A percentile compares a stretch with the other conserved stretches of the same genome.
Conservation (phyloP, 306 rosid genomes). For the Cyclanthera cordifolia region DNA sequence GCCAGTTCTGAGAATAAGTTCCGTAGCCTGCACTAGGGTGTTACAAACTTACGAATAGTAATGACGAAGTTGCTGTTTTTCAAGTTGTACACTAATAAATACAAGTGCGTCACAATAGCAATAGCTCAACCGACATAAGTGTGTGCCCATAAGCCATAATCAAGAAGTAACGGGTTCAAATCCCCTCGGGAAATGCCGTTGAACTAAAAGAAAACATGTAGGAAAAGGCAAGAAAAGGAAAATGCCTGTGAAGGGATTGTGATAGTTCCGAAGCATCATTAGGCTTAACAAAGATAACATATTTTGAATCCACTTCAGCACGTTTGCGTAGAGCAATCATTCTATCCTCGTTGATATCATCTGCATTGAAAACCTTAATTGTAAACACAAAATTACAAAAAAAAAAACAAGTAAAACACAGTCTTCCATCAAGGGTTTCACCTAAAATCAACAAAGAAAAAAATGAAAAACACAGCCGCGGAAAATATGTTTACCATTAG, state of each 20-base stretch:
- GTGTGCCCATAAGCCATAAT: too few relatives aligned
- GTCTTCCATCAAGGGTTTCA: too few relatives aligned
- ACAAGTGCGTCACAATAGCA: too few relatives aligned
- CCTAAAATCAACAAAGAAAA: too few relatives aligned
- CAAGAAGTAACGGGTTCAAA: too few relatives aligned
- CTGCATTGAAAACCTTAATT: conserved; percentile 28
- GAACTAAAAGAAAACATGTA: too few relatives aligned
- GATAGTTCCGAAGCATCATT: conserved; percentile 42
- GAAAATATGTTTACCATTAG: conserved; percentile 27
- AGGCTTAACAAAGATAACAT: conserved; percentile 40
- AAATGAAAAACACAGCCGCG: neutral
- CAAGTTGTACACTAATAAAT: neutral
- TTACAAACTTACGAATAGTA: neutral
- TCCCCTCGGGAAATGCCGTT: too few relatives aligned
- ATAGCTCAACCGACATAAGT: too few relatives aligned
- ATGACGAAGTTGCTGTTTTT: neutral
- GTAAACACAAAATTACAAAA: neutral
- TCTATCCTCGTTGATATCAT: conserved; percentile 68
- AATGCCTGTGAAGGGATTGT: conserved; percentile 51
- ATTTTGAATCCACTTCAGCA: conserved; percentile 75
- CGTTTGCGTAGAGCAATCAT: conserved; percentile 82
- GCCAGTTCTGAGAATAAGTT: conserved; percentile 59
- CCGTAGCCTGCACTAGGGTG: conserved; percentile 44
- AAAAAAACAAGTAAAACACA: neutral
- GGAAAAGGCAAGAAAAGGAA: neutral